phyloP scores from a whole-genome alignment of 148 eudicot genomes.

The Amaranthus palmeri region DNA sequence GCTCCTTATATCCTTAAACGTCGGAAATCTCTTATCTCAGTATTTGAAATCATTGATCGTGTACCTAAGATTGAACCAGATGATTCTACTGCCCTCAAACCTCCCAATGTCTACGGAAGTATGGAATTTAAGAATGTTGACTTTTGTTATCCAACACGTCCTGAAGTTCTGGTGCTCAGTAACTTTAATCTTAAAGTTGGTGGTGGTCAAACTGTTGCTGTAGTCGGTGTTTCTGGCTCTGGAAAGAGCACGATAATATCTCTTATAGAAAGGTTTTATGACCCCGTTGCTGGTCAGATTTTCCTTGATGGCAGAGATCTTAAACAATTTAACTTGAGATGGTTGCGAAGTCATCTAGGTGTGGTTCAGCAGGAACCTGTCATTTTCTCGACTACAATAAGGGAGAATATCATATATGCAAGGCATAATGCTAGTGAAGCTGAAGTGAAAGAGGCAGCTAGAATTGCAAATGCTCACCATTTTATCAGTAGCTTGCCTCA shows the following conservation, averaged over 20 bases:
- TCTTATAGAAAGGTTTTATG: slow-evolving; percentile 83
- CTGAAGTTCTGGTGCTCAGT: slow-evolving; percentile 81
- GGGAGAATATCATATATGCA: slow-evolving; percentile 94
- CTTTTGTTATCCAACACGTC: slow-evolving; percentile 83
- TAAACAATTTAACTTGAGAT: slow-evolving; percentile 74
- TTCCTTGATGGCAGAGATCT: slow-evolving; percentile 86
- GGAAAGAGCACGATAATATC: slow-evolving; percentile 99
- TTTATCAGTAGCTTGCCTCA: slow-evolving; percentile 96
- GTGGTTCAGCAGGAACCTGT: slow-evolving; percentile 97
- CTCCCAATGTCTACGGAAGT: slow-evolving; percentile 92
- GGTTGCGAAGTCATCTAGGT: slow-evolving; percentile 94
- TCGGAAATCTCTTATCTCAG: slow-evolving; percentile 79
- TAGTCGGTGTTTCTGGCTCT: slow-evolving; percentile 97
- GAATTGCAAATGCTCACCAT: slow-evolving; percentile 98
- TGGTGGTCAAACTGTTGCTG: slow-evolving; percentile 96
- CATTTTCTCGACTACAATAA: slow-evolving; percentile 83
- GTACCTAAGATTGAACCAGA: slow-evolving; percentile 91
- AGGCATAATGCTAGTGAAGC: slow-evolving; percentile 98
- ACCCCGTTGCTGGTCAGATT: slow-evolving; percentile 87
- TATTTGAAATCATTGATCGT: slow-evolving; percentile 94
- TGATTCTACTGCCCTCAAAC: slow-evolving; percentile 75
- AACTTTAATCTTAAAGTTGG: slow-evolving; percentile 87
- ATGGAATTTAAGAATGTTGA: slow-evolving; percentile 82
- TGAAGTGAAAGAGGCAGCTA: slow-evolving; percentile 98
- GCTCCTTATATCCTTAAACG: slow-evolving; percentile 98